A percentile compares a stretch with the other conserved stretches of the same genome.
These are phyloP conservation scores for Diplocarpon mali DNA, from an alignment of 2,329 filamentous ascomycete genomes.

Conservation along the genomic window DNA sequence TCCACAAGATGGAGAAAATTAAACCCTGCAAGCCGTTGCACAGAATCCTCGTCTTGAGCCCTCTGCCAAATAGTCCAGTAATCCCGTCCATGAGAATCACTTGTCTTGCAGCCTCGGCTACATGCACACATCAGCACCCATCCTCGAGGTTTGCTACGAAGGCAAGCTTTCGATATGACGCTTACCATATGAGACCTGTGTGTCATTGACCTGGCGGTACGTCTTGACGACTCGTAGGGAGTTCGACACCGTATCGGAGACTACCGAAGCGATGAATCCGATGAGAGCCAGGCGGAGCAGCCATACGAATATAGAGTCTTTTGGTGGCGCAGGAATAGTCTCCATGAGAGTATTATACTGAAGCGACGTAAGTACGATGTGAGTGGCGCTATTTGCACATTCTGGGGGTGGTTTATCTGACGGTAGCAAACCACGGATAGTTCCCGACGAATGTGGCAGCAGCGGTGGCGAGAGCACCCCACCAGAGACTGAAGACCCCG, in stretches of 20 bases:
- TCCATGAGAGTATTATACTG: conserved; percentile 36
- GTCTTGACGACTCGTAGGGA: conserved; percentile 38
- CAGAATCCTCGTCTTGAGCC: conserved; percentile 37
- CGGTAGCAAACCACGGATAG: conserved; percentile 40
- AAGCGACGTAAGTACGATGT: too few relatives aligned
- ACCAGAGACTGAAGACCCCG: conserved; percentile 37
- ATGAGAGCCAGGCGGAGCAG: conserved; percentile 34
- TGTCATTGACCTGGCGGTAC: conserved; percentile 39
- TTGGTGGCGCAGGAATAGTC: conserved; percentile 31
- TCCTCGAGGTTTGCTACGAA: background rate
- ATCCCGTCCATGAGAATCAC: conserved; percentile 34
- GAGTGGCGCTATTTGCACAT: background rate
- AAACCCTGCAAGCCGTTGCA: conserved; percentile 37
- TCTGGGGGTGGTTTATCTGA: conserved; percentile 15
- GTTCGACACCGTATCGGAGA: conserved; percentile 37
- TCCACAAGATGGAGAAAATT: conserved; percentile 39
- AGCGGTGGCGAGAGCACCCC: conserved; percentile 38
- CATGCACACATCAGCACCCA: background rate
- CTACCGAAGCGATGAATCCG: conserved; percentile 34
- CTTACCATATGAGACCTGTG: conserved; percentile 35
- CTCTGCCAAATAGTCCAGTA: conserved; percentile 33
- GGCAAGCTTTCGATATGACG: background rate
- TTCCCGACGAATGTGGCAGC: conserved; percentile 38
- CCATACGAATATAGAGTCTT: conserved; percentile 32
- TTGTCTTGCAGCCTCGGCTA: conserved; percentile 33